A percentile compares a stretch with the other conserved stretches of the same genome.
phyloP scores from a whole-genome alignment of 2,329 filamentous ascomycete species.

The Daldinia eschscholtzii region DNA sequence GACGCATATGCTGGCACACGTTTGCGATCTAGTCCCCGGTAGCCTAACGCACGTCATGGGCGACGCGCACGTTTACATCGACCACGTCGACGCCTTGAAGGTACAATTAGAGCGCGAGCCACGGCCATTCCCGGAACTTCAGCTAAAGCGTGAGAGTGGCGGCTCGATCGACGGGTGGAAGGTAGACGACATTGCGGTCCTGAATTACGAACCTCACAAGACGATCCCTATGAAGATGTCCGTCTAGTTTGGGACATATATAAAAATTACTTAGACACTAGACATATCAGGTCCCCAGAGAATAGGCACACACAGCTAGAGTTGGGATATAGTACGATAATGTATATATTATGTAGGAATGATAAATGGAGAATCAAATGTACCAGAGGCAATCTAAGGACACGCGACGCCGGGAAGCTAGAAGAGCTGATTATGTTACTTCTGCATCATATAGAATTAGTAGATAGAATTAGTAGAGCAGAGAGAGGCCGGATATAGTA shows the following conservation, averaged over 20 bases:
- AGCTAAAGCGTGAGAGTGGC: constrained; percentile 75
- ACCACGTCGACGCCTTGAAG: constrained; percentile 89
- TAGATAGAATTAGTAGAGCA: not conserved
- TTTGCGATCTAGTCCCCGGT: constrained; percentile 85
- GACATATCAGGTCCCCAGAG: not conserved
- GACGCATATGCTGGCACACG: constrained; percentile 94
- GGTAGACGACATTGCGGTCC: constrained; percentile 86
- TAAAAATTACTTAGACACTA: not conserved
- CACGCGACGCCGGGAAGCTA: not conserved
- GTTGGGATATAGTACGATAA: constrained; percentile 31
- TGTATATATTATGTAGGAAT: constrained; percentile 21
- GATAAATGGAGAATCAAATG: not conserved
- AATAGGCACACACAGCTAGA: not conserved
- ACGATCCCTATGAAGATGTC: constrained; percentile 99
- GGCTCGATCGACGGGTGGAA: constrained; percentile 92
- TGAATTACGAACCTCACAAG: constrained; percentile 92
- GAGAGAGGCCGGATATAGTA: not conserved
- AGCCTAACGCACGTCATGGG: constrained; percentile 96
- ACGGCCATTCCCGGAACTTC: constrained; percentile 81
- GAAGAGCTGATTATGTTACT: constrained; percentile 5
- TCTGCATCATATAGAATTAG: not conserved
- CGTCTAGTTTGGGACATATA: constrained; percentile 71
- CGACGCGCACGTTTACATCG: constrained; percentile 95
- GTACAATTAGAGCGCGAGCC: constrained; percentile 85
- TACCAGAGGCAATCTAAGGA: not conserved